These are phyloP conservation scores for Talaromyces sp. DNA, from an alignment of 2,329 filamentous ascomycete species.

Conservation along the genomic window DNA sequence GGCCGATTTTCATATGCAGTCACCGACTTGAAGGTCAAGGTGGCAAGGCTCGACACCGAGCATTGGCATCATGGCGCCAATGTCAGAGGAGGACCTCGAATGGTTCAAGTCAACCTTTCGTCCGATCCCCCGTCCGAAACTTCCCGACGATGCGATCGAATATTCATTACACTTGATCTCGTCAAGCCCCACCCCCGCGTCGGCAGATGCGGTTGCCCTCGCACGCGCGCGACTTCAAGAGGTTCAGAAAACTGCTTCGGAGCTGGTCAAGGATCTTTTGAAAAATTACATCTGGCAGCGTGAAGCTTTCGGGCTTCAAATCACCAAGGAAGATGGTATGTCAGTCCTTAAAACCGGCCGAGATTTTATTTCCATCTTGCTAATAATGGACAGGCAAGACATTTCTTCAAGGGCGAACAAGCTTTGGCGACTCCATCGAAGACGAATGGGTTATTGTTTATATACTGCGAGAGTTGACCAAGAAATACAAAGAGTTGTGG, in stretches of 20 bases:
- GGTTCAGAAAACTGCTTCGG: conserved; percentile 63
- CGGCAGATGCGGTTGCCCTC: conserved; percentile 48
- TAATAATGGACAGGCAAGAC: conserved; percentile 32
- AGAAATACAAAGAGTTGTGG: conserved; percentile 68
- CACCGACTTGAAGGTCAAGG: background rate
- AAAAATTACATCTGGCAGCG: conserved; percentile 94
- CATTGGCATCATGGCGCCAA: conserved; percentile 32
- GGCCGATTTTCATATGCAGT: conserved; percentile 3
- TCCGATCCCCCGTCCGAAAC: conserved; percentile 57
- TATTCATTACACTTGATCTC: conserved; percentile 74
- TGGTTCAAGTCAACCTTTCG: conserved; percentile 63
- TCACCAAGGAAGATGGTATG: conserved; percentile 56
- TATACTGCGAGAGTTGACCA: conserved; percentile 74
- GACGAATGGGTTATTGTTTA: conserved; percentile 98
- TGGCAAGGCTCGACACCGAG: conserved; percentile 1
- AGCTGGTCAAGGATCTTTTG: conserved; percentile 61
- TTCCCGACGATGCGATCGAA: conserved; percentile 80
- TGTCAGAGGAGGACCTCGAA: conserved; percentile 53
- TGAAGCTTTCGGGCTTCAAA: conserved; percentile 67
- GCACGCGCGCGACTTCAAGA: conserved; percentile 60
- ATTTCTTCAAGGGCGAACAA: conserved; percentile 69
- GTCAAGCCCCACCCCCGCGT: conserved; percentile 47
- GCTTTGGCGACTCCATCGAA: conserved; percentile 90
- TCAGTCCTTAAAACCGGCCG: background rate
- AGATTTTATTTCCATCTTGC: background rate